A percentile compares a stretch with the other conserved stretches of the same genome.
These are phyloP conservation scores for Aeminium ludgeri DNA, from an alignment of 495 filamentous ascomycete species.

Conservation along the genomic window DNA sequence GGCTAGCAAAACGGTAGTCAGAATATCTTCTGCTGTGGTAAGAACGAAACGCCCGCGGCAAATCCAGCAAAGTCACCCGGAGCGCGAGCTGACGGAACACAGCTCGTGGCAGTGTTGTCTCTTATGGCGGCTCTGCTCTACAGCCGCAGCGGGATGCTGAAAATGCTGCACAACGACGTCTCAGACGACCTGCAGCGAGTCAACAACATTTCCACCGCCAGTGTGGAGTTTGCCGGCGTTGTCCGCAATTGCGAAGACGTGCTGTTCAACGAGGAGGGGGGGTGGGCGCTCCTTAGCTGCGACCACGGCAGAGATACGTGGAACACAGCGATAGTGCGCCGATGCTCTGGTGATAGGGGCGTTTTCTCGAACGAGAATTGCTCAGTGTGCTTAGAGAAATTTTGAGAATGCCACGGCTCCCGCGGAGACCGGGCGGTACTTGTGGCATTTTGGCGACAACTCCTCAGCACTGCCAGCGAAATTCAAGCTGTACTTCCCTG, in stretches of 20 bases:
- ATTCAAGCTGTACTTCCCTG: conserved; percentile 21
- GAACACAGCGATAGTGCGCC: conserved; percentile 32
- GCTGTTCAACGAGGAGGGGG: conserved; percentile 23
- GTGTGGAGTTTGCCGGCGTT: conserved; percentile 24
- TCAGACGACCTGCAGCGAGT: conserved; percentile 14
- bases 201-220: conserved; percentile 19
- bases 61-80: no score
- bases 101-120: conserved; percentile 5
- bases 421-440: conserved; percentile 22
- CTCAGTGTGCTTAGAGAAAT: conserved; percentile 16
- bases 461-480: conserved; percentile 18
- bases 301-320: conserved; percentile 30
- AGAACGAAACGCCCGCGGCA: no score
- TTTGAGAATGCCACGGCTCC: conserved; percentile 15
- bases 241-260: conserved; percentile 34
- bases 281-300: conserved; percentile 27
- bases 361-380: neutral
- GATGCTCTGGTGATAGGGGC: neutral
- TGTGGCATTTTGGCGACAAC: conserved; percentile 23
- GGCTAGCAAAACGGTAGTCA: no score
- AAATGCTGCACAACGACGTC: conserved; percentile 6
- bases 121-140: conserved; percentile 12
- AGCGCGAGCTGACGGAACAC: neutral
- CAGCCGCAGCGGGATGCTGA: conserved; percentile 5
- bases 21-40: no score